Conservation (phyloP, 257 asterid genomes). For the Vinca minor region DNA sequence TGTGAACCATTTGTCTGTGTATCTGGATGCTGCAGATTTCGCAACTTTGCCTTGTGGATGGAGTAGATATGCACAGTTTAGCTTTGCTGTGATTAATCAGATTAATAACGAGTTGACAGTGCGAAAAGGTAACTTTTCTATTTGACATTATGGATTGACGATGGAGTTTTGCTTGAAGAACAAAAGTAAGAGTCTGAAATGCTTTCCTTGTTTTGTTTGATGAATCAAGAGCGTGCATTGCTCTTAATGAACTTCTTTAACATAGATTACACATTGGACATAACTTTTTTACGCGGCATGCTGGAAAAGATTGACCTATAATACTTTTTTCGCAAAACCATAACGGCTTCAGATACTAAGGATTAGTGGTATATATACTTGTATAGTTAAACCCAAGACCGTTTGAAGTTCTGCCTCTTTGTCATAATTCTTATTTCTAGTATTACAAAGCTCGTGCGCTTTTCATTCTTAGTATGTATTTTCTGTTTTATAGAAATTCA, state of each 20-base stretch:
- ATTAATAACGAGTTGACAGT: conserved; percentile 55
- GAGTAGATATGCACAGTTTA: conserved; percentile 83
- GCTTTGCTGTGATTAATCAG: conserved; percentile 61
- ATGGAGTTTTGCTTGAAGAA: neutral
- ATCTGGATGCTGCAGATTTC: conserved; percentile 77
- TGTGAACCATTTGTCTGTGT: conserved; percentile 72
- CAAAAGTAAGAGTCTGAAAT: neutral
- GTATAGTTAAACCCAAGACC: neutral
- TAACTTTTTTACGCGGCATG: neutral
- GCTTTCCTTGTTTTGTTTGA: no score
- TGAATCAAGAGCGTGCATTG: no score
- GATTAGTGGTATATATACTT: neutral
- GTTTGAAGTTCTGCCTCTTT: neutral
- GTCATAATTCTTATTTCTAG: neutral
- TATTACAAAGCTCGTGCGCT: no score
- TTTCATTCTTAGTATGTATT: neutral
- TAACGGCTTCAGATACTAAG: neutral
- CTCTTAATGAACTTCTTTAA: no score
- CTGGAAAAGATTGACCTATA: neutral
- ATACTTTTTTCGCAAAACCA: neutral
- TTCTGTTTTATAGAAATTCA: neutral
- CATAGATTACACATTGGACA: neutral
- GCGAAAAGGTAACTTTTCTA: conserved; percentile 46
- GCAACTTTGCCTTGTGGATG: conserved; percentile 65
- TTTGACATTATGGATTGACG: neutral